Evolutionary conservation across 495 filamentous ascomycete species (phyloP), one percentile per base, ranked within the genome.

Genomic region (Barbatosphaeria neglecta): DNA sequence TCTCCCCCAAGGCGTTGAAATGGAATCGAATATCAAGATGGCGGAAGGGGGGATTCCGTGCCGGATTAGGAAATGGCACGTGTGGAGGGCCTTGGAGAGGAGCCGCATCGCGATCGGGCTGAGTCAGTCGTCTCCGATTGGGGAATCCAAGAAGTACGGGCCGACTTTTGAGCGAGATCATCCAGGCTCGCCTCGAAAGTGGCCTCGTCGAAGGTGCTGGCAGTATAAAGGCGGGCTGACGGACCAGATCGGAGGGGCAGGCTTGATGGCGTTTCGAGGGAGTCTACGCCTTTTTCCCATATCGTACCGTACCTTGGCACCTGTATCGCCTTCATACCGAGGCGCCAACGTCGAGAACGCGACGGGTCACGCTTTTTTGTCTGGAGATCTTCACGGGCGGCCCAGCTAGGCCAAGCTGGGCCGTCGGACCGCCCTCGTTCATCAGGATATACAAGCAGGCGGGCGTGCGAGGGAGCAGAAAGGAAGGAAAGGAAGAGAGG

Each of bases 391-490:
- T n/a, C 31, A 35, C 31, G 15, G 28, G 15, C 9, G 11, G 28
- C 28, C 28, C 13, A 35, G 25, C 8, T n/a, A n/a, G n/a, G n/a
- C n/a, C n/a, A n/a, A n/a, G 24, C 45, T 25, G 45, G 45, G 13
- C 45, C 45, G 45, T 7, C 45, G 45, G 45, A 46, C 45, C 45
- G 45, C 37, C n/a, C 1, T 22, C 1, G 17, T 3, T 27, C 38
- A 40, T 40, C 19, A 40, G 38, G 22, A n/a, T 20, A 40, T 40
- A 31, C 3, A 31, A 13, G 15, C 9, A 31, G 27, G 27, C 27
- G 7, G 7, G 9, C 27, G 9, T 31, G 27, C 2, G 27, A 2
- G 31, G 3, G 13, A 35, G 31, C 1, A 35, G 31, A 15, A 35
- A 35, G 16, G 31, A 35, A 35, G 15, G 33, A 37, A n/a, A n/a